Conservation (phyloP, 1,284 basidiomycete genomes). For the Ceratobasidium papillatum region DNA sequence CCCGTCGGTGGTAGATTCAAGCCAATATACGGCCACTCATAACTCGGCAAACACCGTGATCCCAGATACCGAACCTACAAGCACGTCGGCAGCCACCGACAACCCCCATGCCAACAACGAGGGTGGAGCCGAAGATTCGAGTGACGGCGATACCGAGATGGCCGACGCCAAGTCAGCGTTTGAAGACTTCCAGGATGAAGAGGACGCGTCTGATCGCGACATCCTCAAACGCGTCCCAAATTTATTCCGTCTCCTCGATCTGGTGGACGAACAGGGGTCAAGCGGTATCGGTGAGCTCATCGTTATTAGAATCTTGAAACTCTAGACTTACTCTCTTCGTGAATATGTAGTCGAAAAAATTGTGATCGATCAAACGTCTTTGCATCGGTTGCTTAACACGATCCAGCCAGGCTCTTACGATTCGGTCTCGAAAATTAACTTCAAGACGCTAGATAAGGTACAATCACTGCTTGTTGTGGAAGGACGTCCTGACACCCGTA, state of each 20-base stretch:
- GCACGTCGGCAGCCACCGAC: no score
- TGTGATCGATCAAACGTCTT: conserved; percentile 42
- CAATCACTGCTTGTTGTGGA: not conserved
- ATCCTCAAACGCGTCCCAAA: conserved; percentile 10
- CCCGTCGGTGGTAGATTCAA: no score
- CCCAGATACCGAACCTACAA: no score
- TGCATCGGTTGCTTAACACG: conserved; percentile 38
- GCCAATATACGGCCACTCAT: no score
- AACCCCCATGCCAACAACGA: no score
- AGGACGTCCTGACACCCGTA: not conserved
- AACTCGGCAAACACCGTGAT: no score
- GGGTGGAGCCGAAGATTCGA: no score
- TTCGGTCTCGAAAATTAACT: conserved; percentile 41
- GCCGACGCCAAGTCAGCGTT: no score
- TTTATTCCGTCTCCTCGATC: conserved; percentile 58
- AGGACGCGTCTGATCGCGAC: not conserved
- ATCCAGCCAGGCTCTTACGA: conserved; percentile 42
- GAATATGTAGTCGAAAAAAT: conserved; percentile 42
- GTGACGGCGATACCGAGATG: no score
- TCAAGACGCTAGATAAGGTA: conserved; percentile 34
- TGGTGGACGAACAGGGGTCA: conserved; percentile 61
- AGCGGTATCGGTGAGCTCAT: conserved; percentile 55
- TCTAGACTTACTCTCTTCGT: no score
- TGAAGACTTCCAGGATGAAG: not conserved
- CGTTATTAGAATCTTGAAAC: not conserved